Percentiles rank a stretch among this genome's conserved stretches.
Evolutionary conservation across 176 grass and related monocot species (phyloP).

Genomic region (Oryza glumipatula): DNA sequence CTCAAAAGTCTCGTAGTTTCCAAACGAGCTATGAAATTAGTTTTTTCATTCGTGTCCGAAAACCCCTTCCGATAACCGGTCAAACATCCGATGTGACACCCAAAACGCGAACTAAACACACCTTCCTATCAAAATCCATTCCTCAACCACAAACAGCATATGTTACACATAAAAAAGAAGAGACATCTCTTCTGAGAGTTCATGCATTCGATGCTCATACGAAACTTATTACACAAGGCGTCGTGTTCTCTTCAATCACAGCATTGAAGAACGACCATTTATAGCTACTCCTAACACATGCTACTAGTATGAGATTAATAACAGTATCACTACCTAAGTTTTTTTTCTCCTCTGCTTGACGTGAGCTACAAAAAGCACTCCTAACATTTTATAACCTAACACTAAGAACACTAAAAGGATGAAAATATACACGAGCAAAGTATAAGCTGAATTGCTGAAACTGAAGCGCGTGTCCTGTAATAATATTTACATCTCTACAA

Average conservation of each 20-base stretch:
- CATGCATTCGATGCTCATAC: not conserved
- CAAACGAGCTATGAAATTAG: too few relatives aligned
- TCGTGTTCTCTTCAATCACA: constrained; percentile 67
- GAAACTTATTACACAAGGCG: constrained; percentile 28
- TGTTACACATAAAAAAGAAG: not conserved
- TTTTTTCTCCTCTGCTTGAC: constrained; percentile 14
- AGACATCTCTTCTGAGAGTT: constrained; percentile 3
- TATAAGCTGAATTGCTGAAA: not conserved
- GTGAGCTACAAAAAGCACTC: constrained; percentile 35
- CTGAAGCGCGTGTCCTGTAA: constrained; percentile 23
- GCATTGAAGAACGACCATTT: constrained; percentile 70
- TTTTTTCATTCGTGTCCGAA: too few relatives aligned
- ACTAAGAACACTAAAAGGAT: not conserved
- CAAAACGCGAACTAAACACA: too few relatives aligned
- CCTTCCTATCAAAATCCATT: too few relatives aligned
- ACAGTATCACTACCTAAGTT: constrained; percentile 22
- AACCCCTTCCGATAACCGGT: too few relatives aligned
- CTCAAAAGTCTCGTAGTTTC: too few relatives aligned
- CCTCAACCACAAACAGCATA: not conserved
- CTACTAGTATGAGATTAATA: not conserved
- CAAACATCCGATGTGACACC: too few relatives aligned
- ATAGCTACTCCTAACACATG: constrained; percentile 24
- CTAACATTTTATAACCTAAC: constrained; percentile 18
- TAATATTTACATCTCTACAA: constrained; percentile 53
- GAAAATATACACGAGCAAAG: constrained; percentile 7